phyloP scores from a whole-genome alignment of 331 rosid species.

The Arachis monticola region DNA sequence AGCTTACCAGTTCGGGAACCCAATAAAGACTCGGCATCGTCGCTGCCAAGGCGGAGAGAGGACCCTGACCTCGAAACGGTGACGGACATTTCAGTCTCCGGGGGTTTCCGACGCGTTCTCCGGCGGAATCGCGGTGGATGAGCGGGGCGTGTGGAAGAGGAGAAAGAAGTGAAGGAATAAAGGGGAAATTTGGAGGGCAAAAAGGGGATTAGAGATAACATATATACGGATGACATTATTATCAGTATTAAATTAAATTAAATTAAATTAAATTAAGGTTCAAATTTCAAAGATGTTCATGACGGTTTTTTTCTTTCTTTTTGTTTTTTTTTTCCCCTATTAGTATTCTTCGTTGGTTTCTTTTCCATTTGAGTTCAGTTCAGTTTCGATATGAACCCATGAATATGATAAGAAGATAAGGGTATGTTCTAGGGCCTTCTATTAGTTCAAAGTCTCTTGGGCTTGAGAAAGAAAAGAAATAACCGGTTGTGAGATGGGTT shows the following conservation, averaged over 20 bases:
- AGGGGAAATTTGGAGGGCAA: constrained; percentile 40
- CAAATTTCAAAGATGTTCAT: constrained; percentile 14
- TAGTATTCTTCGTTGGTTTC: neutral
- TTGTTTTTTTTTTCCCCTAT: too few relatives aligned
- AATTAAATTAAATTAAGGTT: too few relatives aligned
- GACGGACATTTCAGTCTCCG: constrained; percentile 54
- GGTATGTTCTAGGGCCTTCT: constrained; percentile 10
- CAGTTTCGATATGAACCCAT: neutral
- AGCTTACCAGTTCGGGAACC: constrained; percentile 55
- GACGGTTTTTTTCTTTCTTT: neutral
- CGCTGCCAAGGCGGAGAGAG: constrained; percentile 43
- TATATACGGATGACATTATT: constrained; percentile 31
- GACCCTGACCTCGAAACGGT: constrained; percentile 50
- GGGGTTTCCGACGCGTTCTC: constrained; percentile 48
- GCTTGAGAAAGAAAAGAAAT: neutral
- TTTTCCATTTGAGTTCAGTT: too few relatives aligned
- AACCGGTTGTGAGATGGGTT: neutral
- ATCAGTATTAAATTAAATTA: constrained; percentile 10
- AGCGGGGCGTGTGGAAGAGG: constrained; percentile 15
- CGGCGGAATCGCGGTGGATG: constrained; percentile 44
- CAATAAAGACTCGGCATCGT: constrained; percentile 49
- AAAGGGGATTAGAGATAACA: constrained; percentile 34
- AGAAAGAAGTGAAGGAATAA: neutral
- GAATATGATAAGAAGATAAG: neutral
- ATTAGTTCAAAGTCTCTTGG: neutral